These are phyloP conservation scores for Monilinia vaccinii-corymbosi DNA, from an alignment of 2,329 filamentous ascomycete species.

Conservation along the genomic window DNA sequence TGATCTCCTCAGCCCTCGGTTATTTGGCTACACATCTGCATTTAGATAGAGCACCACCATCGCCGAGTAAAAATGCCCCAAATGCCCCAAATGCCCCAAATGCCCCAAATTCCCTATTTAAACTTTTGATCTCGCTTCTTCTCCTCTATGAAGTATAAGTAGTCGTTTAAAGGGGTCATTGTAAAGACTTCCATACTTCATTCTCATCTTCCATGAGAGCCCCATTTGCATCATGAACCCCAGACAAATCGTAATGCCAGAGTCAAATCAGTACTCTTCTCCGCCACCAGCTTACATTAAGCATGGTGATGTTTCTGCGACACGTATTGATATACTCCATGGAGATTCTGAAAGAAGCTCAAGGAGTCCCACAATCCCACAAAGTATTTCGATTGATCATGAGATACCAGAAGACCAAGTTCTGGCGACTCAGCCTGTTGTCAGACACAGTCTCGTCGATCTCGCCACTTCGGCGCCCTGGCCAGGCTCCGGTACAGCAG, in stretches of 20 bases:
- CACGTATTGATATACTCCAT: background rate
- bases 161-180: background rate
- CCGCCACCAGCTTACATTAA: background rate
- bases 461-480: background rate
- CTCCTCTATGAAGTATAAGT: background rate
- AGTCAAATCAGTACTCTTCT: background rate
- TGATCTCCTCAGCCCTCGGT: background rate
- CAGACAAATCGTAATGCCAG: background rate
- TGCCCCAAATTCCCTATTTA: background rate
- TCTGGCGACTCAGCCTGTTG: background rate
- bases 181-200: background rate
- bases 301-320: background rate
- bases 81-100: background rate
- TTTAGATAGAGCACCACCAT: background rate
- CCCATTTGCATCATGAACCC: background rate
- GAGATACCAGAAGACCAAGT: background rate
- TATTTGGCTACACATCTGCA: background rate
- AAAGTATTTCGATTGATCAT: background rate
- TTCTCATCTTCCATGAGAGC: background rate
- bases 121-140: background rate
- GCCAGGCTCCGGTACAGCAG: background rate
- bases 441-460: background rate
- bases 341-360: background rate
- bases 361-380: background rate
- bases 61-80: no score